phyloP scores from a whole-genome alignment of 352 stramenopile species.

The Discostella stelligera region DNA sequence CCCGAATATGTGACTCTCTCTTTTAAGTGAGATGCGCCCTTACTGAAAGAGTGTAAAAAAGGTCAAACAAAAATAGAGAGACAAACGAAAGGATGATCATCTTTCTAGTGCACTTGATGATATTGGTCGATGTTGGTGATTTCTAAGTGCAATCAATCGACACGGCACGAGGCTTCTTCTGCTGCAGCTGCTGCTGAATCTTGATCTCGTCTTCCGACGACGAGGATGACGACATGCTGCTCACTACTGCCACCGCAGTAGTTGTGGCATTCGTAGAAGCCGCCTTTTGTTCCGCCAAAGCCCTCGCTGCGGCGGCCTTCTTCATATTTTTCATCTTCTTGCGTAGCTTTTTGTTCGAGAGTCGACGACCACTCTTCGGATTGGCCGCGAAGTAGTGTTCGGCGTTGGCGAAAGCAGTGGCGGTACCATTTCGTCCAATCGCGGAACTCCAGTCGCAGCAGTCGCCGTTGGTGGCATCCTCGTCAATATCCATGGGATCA shows the following conservation, averaged over 20 bases:
- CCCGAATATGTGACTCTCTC: too few relatives aligned
- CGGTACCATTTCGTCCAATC: neutral
- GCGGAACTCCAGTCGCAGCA: neutral
- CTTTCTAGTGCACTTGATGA: neutral
- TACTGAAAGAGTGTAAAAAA: neutral
- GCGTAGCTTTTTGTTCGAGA: conserved; percentile 70
- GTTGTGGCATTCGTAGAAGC: neutral
- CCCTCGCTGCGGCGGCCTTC: conserved; percentile 53
- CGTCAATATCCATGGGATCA: conserved; percentile 14
- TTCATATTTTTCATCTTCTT: conserved; percentile 67
- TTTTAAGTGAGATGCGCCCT: neutral
- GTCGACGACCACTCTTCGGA: conserved; percentile 29
- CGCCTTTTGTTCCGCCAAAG: conserved; percentile 25
- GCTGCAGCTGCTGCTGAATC: conserved; percentile 1
- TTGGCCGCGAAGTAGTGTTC: conserved; percentile 5
- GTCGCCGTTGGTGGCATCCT: neutral
- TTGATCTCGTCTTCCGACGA: conserved; percentile 18
- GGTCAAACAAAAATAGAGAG: neutral
- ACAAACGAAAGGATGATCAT: neutral
- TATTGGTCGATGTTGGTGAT: neutral
- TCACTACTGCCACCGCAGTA: neutral
- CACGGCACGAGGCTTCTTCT: conserved; percentile 14
- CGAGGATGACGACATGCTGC: conserved; percentile 4
- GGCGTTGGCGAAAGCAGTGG: neutral
- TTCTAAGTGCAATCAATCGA: conserved; percentile 10